phyloP scores from a whole-genome alignment of 2,329 filamentous ascomycete species.

The Pestalotiopsis sp. region DNA sequence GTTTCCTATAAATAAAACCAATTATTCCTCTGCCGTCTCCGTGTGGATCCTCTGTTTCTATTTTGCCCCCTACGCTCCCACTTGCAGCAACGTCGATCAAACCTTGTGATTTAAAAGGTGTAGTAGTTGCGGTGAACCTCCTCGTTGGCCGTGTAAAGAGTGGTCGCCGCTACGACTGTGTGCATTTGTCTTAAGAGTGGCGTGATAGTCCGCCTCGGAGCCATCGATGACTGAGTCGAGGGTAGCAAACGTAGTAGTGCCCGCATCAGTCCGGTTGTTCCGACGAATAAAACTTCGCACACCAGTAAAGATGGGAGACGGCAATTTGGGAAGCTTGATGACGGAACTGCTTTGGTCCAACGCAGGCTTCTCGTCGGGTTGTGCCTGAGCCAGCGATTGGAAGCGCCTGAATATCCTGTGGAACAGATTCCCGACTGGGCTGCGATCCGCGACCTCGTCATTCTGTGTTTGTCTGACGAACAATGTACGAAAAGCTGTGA shows the following conservation, averaged over 20 bases:
- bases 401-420: constrained; percentile 8
- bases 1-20: no score
- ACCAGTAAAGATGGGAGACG: background rate
- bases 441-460: constrained; percentile 1
- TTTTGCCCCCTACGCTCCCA: no score
- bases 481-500: constrained; percentile 22
- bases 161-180: background rate
- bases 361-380: constrained; percentile 12
- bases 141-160: background rate
- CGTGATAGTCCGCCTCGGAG: constrained; percentile 7
- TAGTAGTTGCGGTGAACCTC: background rate
- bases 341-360: background rate
- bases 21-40: no score
- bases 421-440: constrained; percentile 11
- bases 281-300: background rate
- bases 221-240: constrained; percentile 1
- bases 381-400: constrained; percentile 11
- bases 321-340: background rate
- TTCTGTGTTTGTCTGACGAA: constrained; percentile 9
- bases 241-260: constrained; percentile 3
- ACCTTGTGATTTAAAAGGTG: no score
- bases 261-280: background rate
- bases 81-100: no score
- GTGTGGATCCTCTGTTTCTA: no score
- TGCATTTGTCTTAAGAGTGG: constrained; percentile 2